A percentile compares a stretch with the other conserved stretches of the same genome.
These are phyloP conservation scores for Gyrodon lividus DNA, from an alignment of 768 basidiomycete species.

Conservation along the genomic window DNA sequence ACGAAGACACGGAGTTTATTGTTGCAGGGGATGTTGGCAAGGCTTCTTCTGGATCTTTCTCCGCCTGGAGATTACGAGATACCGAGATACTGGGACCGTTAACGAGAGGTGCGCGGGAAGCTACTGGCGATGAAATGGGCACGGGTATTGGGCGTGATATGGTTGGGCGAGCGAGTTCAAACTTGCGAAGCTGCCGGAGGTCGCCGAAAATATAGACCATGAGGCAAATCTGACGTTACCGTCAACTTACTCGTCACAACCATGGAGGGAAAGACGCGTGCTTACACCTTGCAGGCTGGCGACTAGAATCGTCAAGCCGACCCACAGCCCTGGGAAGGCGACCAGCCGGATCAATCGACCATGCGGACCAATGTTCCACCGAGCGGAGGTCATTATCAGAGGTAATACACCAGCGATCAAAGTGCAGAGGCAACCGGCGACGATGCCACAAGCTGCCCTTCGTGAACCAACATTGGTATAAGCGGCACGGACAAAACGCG, in stretches of 20 bases:
- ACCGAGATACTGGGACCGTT: background rate
- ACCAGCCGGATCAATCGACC: constrained; percentile 55
- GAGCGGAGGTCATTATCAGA: constrained; percentile 46
- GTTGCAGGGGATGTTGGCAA: constrained; percentile 12
- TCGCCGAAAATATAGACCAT: constrained; percentile 82
- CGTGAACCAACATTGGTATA: constrained; percentile 68
- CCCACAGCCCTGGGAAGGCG: constrained; percentile 68
- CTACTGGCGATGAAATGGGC: constrained; percentile 16
- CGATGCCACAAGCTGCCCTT: constrained; percentile 67
- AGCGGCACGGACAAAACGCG: constrained; percentile 66
- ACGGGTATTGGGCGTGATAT: constrained; percentile 47
- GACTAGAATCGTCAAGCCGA: constrained; percentile 61
- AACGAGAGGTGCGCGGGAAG: background rate
- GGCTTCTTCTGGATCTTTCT: constrained; percentile 8
- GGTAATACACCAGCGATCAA: constrained; percentile 50
- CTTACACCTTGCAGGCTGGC: constrained; percentile 66
- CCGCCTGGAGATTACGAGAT: background rate
- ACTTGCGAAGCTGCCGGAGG: constrained; percentile 72
- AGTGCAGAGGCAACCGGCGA: constrained; percentile 54
- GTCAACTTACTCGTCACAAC: background rate
- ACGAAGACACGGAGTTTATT: constrained; percentile 5
- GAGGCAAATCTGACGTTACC: constrained; percentile 47
- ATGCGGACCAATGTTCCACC: constrained; percentile 32
- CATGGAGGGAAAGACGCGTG: background rate
- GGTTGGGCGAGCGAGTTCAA: constrained; percentile 70